phyloP scores from a whole-genome alignment of 208 protist species.

The Trypanosoma congolense region DNA sequence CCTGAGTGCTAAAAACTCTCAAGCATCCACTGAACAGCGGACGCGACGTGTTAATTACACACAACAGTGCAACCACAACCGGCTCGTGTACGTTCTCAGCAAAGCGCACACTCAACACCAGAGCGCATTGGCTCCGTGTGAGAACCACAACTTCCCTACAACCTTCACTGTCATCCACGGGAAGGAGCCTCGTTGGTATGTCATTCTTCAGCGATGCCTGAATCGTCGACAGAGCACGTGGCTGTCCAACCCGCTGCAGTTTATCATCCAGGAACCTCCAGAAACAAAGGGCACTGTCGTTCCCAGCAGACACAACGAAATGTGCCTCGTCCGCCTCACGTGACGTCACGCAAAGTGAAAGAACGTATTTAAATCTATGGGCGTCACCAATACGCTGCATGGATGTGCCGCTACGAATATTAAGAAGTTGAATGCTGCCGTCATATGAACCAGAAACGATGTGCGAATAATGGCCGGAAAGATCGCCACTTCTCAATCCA shows the following conservation, averaged over 20 bases:
- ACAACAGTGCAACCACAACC: constrained; percentile 20
- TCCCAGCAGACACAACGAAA: constrained; percentile 42
- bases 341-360: constrained; percentile 37
- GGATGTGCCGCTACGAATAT: constrained; percentile 37
- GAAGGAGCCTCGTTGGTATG: constrained; percentile 14
- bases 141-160: constrained; percentile 16
- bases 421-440: constrained; percentile 46
- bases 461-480: constrained; percentile 44
- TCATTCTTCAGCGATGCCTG: constrained; percentile 16
- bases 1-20: constrained; percentile 19
- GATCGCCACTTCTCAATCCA: constrained; percentile 23
- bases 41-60: constrained; percentile 20
- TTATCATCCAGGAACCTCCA: constrained; percentile 23
- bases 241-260: constrained; percentile 11
- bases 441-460: constrained; percentile 73
- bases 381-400: constrained; percentile 37
- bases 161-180: constrained; percentile 6
- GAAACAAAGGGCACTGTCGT: constrained; percentile 63
- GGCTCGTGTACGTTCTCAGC: constrained; percentile 7
- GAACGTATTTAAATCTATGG: constrained; percentile 54
- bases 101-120: constrained; percentile 12
- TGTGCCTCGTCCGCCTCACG: not conserved
- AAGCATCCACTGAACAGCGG: constrained; percentile 18
- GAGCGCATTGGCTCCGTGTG: constrained; percentile 15
- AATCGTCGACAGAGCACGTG: constrained; percentile 13